Base-by-base conservation (phyloP, 108 stramenopile species). In the Phaeodactylum tricornutum region DNA sequence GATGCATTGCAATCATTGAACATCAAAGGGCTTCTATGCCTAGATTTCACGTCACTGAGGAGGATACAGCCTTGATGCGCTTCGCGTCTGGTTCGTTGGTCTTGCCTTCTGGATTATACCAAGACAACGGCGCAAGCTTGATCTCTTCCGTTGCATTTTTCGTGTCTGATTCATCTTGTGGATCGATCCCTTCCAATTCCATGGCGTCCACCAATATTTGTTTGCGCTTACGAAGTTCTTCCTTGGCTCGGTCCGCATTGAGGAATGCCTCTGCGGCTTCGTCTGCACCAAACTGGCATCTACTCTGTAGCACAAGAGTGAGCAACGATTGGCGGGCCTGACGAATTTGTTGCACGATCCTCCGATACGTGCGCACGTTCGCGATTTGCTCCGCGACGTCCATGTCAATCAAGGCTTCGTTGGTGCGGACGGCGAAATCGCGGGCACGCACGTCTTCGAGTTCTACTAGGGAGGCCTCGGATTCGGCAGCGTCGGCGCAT, bases 131-230 rank as follows among this genome's bases (percentile, higher is more conserved):
- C 12, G 12, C 33, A 34, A 34, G 12, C 33, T 8, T 12, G 11
- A 34, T 11, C 8, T 34, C 33, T 34, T 34, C 12, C 33, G 12
- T 17, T 6, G 15, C 31, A 11, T 28, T 17, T 23, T 7, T 28
- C 23, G 15, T 28, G 9, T 28, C 20, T 15, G 50, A 64, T 28
- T 66, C 67, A 12, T 8, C 59, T 61, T 34, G 33, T 34, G 8
- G 33, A 52, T 84, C 87, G 39, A 81, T 29, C 25, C 87, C 87
- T 61, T 89, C 87, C 48, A 89, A 54, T 41, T 81, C 81, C 64
- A 89, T 71, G 17, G 83, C 82, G 59, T 89, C 87, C 6, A 61
- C 37, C 34, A 89, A 40, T 19, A 66, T 20, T 31, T 75, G 74
- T 51, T 75, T 77, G 43, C 79, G 57, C 37, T 71, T 66, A 50